Percentiles rank a stretch among this genome's conserved stretches.
Evolutionary conservation across 169 alveolate genomes (phyloP).

Genomic region (Plasmodium inui): DNA sequence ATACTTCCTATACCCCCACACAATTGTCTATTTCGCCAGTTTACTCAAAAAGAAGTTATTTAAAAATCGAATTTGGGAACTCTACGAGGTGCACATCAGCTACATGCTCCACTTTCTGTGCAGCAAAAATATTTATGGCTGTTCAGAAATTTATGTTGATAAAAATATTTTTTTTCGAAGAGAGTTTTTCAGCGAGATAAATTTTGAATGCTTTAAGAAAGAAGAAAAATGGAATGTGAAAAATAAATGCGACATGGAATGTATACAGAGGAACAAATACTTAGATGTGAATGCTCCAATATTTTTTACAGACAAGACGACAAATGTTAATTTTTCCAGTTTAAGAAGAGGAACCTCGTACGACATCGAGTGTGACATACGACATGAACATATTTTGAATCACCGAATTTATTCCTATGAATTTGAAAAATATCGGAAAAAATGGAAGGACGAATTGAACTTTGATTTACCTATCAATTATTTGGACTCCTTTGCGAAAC

Average conservation of each 20-base stretch:
- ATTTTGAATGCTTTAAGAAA: constrained; percentile 22
- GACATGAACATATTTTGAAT: constrained; percentile 46
- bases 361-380: constrained; percentile 71
- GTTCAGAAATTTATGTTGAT: constrained; percentile 54
- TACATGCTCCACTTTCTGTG: constrained; percentile 71
- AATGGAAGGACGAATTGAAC: constrained; percentile 56
- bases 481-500: constrained; percentile 58
- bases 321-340: constrained; percentile 42
- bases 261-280: constrained; percentile 46
- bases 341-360: constrained; percentile 53
- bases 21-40: constrained; percentile 44
- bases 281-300: constrained; percentile 29
- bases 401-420: constrained; percentile 25
- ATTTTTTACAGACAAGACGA: constrained; percentile 48
- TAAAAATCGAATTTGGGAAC: constrained; percentile 59
- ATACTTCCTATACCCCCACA: constrained; percentile 43
- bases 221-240: constrained; percentile 53
- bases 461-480: constrained; percentile 54
- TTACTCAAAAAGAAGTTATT: constrained; percentile 59
- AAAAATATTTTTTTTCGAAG: constrained; percentile 38
- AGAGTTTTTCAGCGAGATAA: constrained; percentile 38
- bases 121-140: constrained; percentile 61
- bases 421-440: constrained; percentile 32
- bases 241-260: constrained; percentile 12
- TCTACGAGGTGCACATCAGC: constrained; percentile 70